phyloP scores from a whole-genome alignment of 2,329 filamentous ascomycete species.

The Paraconiothyrium sp. region DNA sequence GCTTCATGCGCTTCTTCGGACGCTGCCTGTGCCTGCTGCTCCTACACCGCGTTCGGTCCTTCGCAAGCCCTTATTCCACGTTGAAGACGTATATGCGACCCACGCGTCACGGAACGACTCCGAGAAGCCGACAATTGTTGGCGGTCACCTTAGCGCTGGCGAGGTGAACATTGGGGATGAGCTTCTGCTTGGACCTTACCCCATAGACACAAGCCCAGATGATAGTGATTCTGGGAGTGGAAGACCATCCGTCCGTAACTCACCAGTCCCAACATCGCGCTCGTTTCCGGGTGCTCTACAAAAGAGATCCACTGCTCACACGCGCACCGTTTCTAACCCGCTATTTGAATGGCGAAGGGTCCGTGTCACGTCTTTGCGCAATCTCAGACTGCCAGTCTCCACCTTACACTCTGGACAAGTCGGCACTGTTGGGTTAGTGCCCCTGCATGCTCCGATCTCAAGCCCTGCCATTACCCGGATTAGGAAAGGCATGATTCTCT shows the following conservation, averaged over 20 bases:
- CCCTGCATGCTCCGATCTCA: slow-evolving; percentile 37
- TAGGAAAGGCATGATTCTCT: slow-evolving; percentile 85
- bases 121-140: slow-evolving; percentile 69
- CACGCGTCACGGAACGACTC: slow-evolving; percentile 38
- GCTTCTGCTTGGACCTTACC: slow-evolving; percentile 79
- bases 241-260: slow-evolving; percentile 29
- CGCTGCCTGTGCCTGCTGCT: slow-evolving; percentile 70
- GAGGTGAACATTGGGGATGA: slow-evolving; percentile 79
- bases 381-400: slow-evolving; percentile 83
- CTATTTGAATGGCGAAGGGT: slow-evolving; percentile 77
- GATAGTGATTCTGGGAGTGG: slow-evolving; percentile 50
- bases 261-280: slow-evolving; percentile 52
- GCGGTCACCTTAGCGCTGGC: slow-evolving; percentile 84
- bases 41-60: slow-evolving; percentile 48
- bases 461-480: slow-evolving; percentile 52
- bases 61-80: slow-evolving; percentile 77
- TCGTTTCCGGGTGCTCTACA: slow-evolving; percentile 60
- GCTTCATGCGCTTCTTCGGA: slow-evolving; percentile 81
- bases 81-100: slow-evolving; percentile 88
- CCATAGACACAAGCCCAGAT: slow-evolving; percentile 41
- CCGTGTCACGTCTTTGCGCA: slow-evolving; percentile 84
- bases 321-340: slow-evolving; percentile 3
- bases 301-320: slow-evolving; percentile 21
- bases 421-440: slow-evolving; percentile 83
- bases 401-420: slow-evolving; percentile 82